Evolutionary conservation across 2,329 filamentous ascomycete genomes (phyloP), one percentile per base, ranked within the genome.

Genomic region (Ampelomyces quisqualis): DNA sequence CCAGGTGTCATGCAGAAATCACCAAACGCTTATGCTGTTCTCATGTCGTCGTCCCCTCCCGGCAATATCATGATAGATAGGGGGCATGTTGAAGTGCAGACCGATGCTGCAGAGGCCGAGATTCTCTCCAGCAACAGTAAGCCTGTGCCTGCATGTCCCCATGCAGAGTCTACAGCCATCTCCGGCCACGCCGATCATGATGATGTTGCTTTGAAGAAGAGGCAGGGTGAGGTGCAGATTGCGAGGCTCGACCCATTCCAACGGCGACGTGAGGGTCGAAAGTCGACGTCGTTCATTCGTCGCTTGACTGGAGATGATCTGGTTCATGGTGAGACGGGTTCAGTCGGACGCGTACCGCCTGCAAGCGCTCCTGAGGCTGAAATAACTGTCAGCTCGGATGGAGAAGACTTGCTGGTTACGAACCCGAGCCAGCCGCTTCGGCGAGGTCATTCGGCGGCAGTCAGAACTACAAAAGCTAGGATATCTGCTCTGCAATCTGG

Each of bases 61-160:
- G 18, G 40, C 18, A 29, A 26, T 24, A 30, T 27, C 10, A 34
- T 34, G 15, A 30, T 35, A 7, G 39, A 46, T 9, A 38, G 37
- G 1, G 34, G 31, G 10, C 33, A 34, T 24, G 43, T 43, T 15
- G 43, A 40, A 21, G 1, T 43, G 11, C 44, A 27, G n/a, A 14
- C 27, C 5, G 39, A 24, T 36, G 20, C 17, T 17, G 26, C 28
- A 13, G 40, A 52, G 6, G 27, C 43, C 7, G 58, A 60, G 34
- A 50, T 66, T 9, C 45, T 71, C 8, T 71, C 69, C 1, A 72
- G 70, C 52, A 73, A 73, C 36, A 66, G 54, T 27, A 75, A 60
- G 62, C 70, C 44, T 51, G 55, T 60, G 53, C 73, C 58, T 65
- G 70, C 49, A 57, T 72, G 67, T 14, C 70, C 70, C 18, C 50